These are phyloP conservation scores for Phialemonium atrogriseum DNA, from an alignment of 2,329 filamentous ascomycete species.

Conservation along the genomic window DNA sequence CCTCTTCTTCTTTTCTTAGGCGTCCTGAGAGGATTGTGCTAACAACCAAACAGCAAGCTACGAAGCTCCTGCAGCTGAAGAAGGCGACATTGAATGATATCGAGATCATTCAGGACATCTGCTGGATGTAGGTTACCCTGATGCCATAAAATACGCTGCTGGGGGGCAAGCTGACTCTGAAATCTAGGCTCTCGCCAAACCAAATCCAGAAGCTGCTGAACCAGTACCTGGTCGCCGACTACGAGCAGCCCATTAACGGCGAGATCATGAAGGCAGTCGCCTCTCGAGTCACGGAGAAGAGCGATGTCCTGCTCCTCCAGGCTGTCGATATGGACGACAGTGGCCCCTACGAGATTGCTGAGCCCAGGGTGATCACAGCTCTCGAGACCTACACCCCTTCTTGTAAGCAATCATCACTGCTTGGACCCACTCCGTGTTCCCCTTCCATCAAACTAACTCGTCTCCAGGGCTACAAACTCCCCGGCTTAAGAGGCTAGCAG, in stretches of 20 bases:
- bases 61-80: slow-evolving; percentile 95
- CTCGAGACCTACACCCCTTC: slow-evolving; percentile 97
- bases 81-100: slow-evolving; percentile 99
- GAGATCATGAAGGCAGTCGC: slow-evolving; percentile 99
- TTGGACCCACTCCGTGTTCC: slow-evolving; percentile 6
- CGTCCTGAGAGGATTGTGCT: slow-evolving; percentile 16
- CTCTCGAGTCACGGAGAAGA: slow-evolving; percentile 95
- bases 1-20: too few species aligned
- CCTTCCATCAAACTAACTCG: slow-evolving; percentile 8
- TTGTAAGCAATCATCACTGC: slow-evolving; percentile 61
- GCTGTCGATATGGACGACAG: slow-evolving; percentile 99
- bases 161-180: slow-evolving; percentile 5
- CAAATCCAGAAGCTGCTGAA: slow-evolving; percentile 99
- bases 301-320: slow-evolving; percentile 84
- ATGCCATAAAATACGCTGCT: not conserved
- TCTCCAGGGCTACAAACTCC: slow-evolving; percentile 85
- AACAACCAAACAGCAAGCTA: slow-evolving; percentile 64
- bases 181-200: slow-evolving; percentile 78
- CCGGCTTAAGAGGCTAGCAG: slow-evolving; percentile 87
- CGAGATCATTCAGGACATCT: slow-evolving; percentile 99
- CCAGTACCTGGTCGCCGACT: slow-evolving; percentile 96
- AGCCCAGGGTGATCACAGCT: slow-evolving; percentile 90
- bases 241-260: slow-evolving; percentile 98
- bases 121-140: slow-evolving; percentile 91
- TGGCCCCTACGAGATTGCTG: slow-evolving; percentile 95